Base-by-base conservation (phyloP, 148 eudicot genomes). In the Pouteria glomerata region DNA sequence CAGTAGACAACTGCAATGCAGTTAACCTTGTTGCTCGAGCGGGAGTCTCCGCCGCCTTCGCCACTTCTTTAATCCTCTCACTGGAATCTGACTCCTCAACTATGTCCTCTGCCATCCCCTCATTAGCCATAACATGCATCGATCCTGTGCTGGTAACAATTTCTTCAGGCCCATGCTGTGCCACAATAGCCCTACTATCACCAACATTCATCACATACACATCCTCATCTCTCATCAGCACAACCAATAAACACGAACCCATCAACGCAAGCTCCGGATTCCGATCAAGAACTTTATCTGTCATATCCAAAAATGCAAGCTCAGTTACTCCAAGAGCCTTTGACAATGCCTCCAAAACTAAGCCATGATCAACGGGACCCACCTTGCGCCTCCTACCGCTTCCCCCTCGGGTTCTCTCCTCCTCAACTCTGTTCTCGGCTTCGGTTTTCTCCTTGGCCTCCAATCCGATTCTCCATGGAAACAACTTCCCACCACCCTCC, bases 171-270 rank as follows among this genome's bases (percentile, higher is more conserved):
- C 79, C 86, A 67, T 52, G 66, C 60, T 92, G 96, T 10, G 99
- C 99, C 65, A 96, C 99, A 79, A 96, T 96, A 34, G 99, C 99
- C 47, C 99, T 88, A 63, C 99, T 96, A 79, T 96, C 99, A 57
- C 99, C 99, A 52, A 96, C 58, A 86, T 96, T 96, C 97, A 96
- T 96, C 83, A 96, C 99, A 84, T 96, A 96, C 30, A 96, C 99
- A 82, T 96, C 99, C 73, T 96, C 99, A 57, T 96, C 97, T 66
- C 94, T 90, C 97, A 96, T 92, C 75, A 96, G 76, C 71, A 73
- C 99, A 79, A 84, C 99, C 81, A 96, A 81, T 75, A 96, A 87
- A 85, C 99, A 96, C n/a, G 99, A 96, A 82, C 99, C 99, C 99
- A 96, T 96, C 71, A 96, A 70, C 2, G 99, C 99, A 74, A 96